These are phyloP conservation scores for Hemerocallis citrina DNA, from an alignment of 106 monocot genomes.

Conservation along the genomic window DNA sequence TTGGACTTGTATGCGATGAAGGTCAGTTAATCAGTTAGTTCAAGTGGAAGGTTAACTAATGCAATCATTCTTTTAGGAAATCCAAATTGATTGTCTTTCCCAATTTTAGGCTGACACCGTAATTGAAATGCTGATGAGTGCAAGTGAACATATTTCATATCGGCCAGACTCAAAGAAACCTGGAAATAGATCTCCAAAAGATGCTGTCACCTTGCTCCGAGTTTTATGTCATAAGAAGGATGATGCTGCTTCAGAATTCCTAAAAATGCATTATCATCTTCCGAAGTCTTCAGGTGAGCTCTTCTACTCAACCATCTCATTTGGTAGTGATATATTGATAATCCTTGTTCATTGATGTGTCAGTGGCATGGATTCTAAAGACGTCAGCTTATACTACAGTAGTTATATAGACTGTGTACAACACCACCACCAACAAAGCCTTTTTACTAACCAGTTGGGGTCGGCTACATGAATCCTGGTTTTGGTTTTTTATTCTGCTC, in stretches of 20 bases:
- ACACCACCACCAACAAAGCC: background rate
- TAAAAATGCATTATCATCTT: conserved; percentile 64
- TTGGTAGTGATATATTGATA: background rate
- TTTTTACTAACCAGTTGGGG: background rate
- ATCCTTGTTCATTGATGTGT: no score
- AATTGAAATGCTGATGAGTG: conserved; percentile 57
- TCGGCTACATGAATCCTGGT: background rate
- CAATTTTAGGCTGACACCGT: conserved; percentile 44
- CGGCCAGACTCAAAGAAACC: conserved; percentile 10
- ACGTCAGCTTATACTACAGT: background rate
- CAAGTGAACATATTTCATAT: conserved; percentile 38
- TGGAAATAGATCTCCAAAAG: conserved; percentile 29
- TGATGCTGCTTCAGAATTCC: conserved; percentile 52
- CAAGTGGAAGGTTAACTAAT: no score
- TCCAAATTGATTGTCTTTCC: conserved; percentile 1
- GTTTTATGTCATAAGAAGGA: conserved; percentile 83
- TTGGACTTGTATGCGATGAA: conserved; percentile 53
- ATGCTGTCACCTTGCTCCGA: conserved; percentile 54
- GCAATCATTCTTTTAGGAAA: background rate
- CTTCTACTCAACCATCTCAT: background rate
- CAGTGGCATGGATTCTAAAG: background rate
- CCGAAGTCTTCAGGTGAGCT: conserved; percentile 69
- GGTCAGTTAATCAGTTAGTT: conserved; percentile 23
- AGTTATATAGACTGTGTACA: background rate
- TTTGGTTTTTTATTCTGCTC: background rate